Evolutionary conservation across 768 basidiomycete genomes (phyloP), one percentile per base, ranked within the genome.

Genomic region (Antrodiella citrinella): DNA sequence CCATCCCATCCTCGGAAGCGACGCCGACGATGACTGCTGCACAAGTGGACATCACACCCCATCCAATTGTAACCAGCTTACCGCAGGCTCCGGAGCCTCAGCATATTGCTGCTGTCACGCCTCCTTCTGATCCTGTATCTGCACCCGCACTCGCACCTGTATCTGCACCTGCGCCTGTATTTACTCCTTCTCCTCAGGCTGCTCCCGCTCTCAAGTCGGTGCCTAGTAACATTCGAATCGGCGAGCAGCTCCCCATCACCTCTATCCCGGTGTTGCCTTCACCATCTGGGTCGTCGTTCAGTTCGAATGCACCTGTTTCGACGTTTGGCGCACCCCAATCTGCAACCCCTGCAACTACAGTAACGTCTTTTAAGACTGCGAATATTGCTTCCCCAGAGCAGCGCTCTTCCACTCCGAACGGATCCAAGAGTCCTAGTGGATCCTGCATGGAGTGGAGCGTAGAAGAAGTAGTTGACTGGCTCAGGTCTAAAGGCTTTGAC

Each of bases 381-480:
- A 52, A 44, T 15, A 35, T 35, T 10, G 43, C 58, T 3, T 38
- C 26, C 2, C 50, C 45, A n/a, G 45, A 21, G 23, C 7, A 35
- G 7, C 30, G 30, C 30, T 7, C 30, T 35, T 35, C 30, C 7
- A 35, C 30, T 7, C 49, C 20, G 9, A 51, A 55, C 46, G 49
- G 50, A n/a, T 42, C 50, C 51, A 67, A 66, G 59, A 26, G 44
- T 5, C 57, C 56, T 2, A 67, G 67, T 24, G 61, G 61, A 0
- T 72, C 76, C 56, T 77, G 89, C 1, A 74, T 75, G 0, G 85
- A 88, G 49, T 99, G 96, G 96, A 73, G 68, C 0, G 80, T 97
- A 0, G 86, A 89, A 0, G 84, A 97, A 38, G 96, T 99, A 4
- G 73, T 92, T 1, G 84, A 84, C 0, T 99, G 96, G 96, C 68